Evolutionary conservation across 192 early-diverging fungal genomes (phyloP).

Genomic region (Allomyces javanicus): DNA sequence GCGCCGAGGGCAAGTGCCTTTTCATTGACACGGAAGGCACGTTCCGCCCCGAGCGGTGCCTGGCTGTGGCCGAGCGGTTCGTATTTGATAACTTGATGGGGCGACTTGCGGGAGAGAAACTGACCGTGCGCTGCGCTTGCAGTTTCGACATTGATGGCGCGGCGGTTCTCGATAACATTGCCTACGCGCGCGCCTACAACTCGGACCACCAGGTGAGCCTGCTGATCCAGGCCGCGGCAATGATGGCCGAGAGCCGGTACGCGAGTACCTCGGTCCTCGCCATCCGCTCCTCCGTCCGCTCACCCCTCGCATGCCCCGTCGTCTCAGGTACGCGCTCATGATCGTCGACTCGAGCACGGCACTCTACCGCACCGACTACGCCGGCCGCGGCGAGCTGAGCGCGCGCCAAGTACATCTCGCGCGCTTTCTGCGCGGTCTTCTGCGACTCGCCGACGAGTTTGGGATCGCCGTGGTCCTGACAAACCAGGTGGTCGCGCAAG

Average conservation of each 20-base stretch:
- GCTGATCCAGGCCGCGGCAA: conserved; percentile 45
- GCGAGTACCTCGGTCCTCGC: too few species aligned
- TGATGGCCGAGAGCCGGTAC: conserved; percentile 47
- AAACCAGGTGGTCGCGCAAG: conserved; percentile 33
- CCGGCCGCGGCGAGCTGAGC: conserved; percentile 65
- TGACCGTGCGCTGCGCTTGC: conserved; percentile 2
- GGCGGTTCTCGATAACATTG: conserved; percentile 51
- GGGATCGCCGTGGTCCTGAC: conserved; percentile 68
- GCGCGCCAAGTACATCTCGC: conserved; percentile 68
- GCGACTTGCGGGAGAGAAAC: background rate
- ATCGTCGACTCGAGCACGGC: conserved; percentile 67
- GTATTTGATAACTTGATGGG: conserved; percentile 10
- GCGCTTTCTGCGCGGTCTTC: conserved; percentile 47
- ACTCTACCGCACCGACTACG: conserved; percentile 61
- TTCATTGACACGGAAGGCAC: conserved; percentile 52
- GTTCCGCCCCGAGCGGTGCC: conserved; percentile 63
- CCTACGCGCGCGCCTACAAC: conserved; percentile 60
- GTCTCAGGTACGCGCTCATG: conserved; percentile 8
- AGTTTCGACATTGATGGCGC: conserved; percentile 15
- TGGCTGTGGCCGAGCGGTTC: conserved; percentile 50
- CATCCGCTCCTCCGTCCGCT: background rate
- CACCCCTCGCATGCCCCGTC: too few species aligned
- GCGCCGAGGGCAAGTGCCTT: conserved; percentile 47
- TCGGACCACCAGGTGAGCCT: conserved; percentile 70
- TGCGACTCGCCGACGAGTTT: conserved; percentile 63